Percentiles rank a stretch among this genome's conserved stretches.
Evolutionary conservation across 805 yeast species (phyloP).

Genomic region (Ogataea pignaliae): DNA sequence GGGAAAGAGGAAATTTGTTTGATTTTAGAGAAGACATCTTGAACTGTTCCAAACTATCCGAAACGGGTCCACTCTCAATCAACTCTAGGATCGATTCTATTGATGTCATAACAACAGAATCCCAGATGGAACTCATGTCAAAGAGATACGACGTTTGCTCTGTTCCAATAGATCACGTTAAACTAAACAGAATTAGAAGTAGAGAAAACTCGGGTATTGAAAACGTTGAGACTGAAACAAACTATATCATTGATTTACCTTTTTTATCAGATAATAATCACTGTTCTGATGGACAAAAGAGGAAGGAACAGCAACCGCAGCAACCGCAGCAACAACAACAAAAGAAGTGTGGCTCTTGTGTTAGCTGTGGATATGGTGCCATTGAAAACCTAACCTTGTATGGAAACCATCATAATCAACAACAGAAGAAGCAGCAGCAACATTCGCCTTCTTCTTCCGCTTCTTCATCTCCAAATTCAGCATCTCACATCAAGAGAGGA

Average conservation of each 20-base stretch:
- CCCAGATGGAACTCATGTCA: conserved; percentile 13
- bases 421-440: no score
- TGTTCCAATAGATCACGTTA: conserved; percentile 33
- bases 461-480: background rate
- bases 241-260: conserved; percentile 26
- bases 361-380: conserved; percentile 25
- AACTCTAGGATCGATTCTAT: conserved; percentile 23
- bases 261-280: conserved; percentile 6
- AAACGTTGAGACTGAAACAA: conserved; percentile 24
- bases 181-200: conserved; percentile 24
- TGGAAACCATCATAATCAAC: no score
- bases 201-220: conserved; percentile 25
- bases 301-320: conserved; percentile 6
- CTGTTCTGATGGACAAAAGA: conserved; percentile 1
- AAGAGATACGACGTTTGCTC: conserved; percentile 23
- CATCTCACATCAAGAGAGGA: conserved; percentile 3
- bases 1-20: conserved; percentile 39
- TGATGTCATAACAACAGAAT: conserved; percentile 24
- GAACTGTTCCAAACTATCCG: conserved; percentile 25
- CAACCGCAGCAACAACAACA: background rate
- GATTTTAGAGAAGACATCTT: conserved; percentile 37
- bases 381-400: conserved; percentile 1
- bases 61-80: conserved; percentile 31
- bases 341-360: conserved; percentile 23
- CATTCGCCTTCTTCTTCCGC: background rate